phyloP scores from a whole-genome alignment of 2,329 filamentous ascomycete species.

The Xylariaceae sp. region DNA sequence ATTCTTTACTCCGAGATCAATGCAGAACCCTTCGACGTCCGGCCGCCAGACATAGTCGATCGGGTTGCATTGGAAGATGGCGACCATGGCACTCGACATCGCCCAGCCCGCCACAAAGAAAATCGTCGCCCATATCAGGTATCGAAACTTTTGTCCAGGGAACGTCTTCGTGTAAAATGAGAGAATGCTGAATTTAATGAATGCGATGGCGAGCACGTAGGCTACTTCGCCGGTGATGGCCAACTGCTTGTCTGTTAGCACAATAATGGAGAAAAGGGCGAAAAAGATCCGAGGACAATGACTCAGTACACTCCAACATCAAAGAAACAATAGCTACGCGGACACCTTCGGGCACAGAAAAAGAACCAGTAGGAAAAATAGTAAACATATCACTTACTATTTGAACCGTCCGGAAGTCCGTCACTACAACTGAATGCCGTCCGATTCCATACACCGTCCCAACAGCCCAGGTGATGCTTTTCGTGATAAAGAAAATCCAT shows the following conservation, averaged over 20 bases:
- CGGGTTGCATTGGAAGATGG: constrained; percentile 15
- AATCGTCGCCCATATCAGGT: constrained; percentile 9
- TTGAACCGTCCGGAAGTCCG: constrained; percentile 9
- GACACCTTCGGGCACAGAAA: too few relatives aligned
- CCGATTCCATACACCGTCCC: constrained; percentile 12
- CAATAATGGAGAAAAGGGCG: background rate
- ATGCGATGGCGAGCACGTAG: constrained; percentile 10
- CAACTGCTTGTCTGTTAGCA: constrained; percentile 8
- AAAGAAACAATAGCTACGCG: too few relatives aligned
- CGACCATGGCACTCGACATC: constrained; percentile 11
- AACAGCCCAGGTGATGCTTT: constrained; percentile 7
- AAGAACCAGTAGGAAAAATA: too few relatives aligned
- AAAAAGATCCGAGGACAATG: background rate
- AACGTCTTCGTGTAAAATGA: constrained; percentile 8
- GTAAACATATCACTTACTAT: constrained; percentile 7
- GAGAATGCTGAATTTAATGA: constrained; percentile 14
- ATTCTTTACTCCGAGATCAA: constrained; percentile 9
- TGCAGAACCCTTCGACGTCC: constrained; percentile 1
- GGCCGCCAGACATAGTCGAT: constrained; percentile 12
- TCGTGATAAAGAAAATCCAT: constrained; percentile 6
- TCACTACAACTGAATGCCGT: constrained; percentile 7
- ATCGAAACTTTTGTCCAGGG: constrained; percentile 8
- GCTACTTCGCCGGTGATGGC: constrained; percentile 11
- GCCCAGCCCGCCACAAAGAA: constrained; percentile 11
- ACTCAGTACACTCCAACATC: background rate